phyloP scores from a whole-genome alignment of 768 basidiomycete genomes.

The Termitomyces sp. region DNA sequence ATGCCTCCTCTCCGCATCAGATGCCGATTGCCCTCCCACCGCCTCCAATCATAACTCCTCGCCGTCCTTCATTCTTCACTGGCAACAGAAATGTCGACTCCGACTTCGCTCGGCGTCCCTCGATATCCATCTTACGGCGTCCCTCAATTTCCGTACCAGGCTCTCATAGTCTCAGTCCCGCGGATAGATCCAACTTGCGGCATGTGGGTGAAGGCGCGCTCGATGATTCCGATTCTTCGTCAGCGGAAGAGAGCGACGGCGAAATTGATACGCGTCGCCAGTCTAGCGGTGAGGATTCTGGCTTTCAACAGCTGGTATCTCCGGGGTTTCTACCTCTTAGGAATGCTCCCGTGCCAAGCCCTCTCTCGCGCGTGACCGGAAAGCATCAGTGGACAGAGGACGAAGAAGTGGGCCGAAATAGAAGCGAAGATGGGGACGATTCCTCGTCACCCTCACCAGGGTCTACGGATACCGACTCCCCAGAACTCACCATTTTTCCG shows the following conservation, averaged over 20 bases:
- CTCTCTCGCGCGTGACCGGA: constrained; percentile 53
- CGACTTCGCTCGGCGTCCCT: constrained; percentile 26
- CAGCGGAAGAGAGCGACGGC: constrained; percentile 27
- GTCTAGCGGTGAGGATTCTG: constrained; percentile 31
- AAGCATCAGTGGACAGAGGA: constrained; percentile 52
- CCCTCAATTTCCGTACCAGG: constrained; percentile 34
- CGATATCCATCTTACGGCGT: constrained; percentile 31
- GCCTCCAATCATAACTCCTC: constrained; percentile 37
- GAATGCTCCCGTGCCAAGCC: constrained; percentile 49
- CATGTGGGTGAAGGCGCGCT: constrained; percentile 76
- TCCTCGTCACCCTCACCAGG: constrained; percentile 58
- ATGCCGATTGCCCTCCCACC: constrained; percentile 36
- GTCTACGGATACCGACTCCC: constrained; percentile 60
- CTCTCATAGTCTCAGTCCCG: constrained; percentile 31
- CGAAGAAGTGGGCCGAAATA: constrained; percentile 26
- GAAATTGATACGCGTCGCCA: constrained; percentile 20
- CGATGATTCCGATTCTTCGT: constrained; percentile 71
- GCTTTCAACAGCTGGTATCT: constrained; percentile 23
- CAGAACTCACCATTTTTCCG: constrained; percentile 18
- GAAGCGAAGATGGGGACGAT: constrained; percentile 41
- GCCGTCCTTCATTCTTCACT: constrained; percentile 31
- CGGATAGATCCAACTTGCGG: constrained; percentile 38
- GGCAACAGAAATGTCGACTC: constrained; percentile 30
- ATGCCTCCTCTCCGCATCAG: constrained; percentile 51
- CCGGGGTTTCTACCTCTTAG: constrained; percentile 25